Base-by-base conservation (phyloP, 805 yeast species). In the Lachancea thermotolerans region DNA sequence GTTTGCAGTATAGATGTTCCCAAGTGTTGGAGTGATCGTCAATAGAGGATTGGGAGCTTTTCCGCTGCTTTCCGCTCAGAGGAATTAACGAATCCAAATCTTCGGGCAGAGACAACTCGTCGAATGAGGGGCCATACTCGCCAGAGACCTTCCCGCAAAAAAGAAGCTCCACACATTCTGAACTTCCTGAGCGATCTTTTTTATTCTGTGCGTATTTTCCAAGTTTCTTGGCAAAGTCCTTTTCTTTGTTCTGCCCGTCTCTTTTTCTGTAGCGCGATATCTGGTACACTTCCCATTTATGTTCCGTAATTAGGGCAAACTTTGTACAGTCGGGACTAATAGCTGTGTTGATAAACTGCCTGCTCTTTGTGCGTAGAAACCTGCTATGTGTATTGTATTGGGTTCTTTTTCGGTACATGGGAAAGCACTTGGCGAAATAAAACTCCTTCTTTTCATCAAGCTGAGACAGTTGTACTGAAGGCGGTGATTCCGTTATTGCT, bases 361-460 rank as follows among this genome's bases (percentile, higher is more conserved):
- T 68, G 42, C 78, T 67, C 62, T 70, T 66, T 30, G 74, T 66
- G 41, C 75, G 59, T 29, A 78, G 66, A 44, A 77, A 67, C 40
- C 72, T 72, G 8, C 79, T 64, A 46, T 78, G 81, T 0, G 82
- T 76, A 25, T 70, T 66, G 56, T 73, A 74, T 37, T 78, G 78
- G 41, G 72, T 70, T 41, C 77, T 71, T 49, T 77, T 81, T 48
- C 95, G 72, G 58, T 83, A 85, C 45, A 80, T 77, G 0, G 97
- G 97, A 64, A 87, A 89, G 54, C 91, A 86, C 55, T 81, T 83
- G 5, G 82, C 80, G 60, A 81, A 87, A 43, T 79, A 72, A 44
- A 75, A 71, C 58, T 86, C 95, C 50, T 81, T 79, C 35, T 65
- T 67, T 46, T 60, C 70, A 35, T 56, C 57, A 27, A 72, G 18